phyloP scores from a whole-genome alignment of 495 filamentous ascomycete genomes.

The Xylaria nigripes region DNA sequence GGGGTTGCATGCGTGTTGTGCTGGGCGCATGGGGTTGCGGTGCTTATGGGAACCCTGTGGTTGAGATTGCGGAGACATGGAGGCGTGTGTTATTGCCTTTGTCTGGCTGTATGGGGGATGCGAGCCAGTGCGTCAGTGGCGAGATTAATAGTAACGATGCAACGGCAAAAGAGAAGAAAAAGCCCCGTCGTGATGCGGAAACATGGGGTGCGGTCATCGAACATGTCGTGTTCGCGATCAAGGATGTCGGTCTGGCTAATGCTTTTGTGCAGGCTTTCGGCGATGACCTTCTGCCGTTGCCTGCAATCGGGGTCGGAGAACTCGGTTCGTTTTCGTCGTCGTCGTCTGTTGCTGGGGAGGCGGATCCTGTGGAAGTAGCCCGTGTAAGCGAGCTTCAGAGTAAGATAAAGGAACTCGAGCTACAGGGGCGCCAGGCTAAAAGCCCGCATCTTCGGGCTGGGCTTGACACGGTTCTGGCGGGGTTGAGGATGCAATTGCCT shows the following conservation, averaged over 20 bases:
- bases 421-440: conserved; percentile 18
- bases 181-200: conserved; percentile 4
- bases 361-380: conserved; percentile 11
- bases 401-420: conserved; percentile 24
- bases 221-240: conserved; percentile 43
- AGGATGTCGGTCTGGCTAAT: conserved; percentile 22
- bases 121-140: conserved; percentile 12
- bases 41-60: conserved; percentile 54
- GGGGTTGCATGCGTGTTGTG: conserved; percentile 46
- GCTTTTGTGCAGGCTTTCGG: conserved; percentile 41
- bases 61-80: conserved; percentile 56
- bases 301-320: not conserved
- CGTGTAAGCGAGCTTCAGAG: conserved; percentile 22
- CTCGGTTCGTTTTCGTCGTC: conserved; percentile 7
- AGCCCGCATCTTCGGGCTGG: conserved; percentile 23
- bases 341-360: conserved; percentile 6
- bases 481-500: conserved; percentile 23
- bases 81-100: conserved; percentile 41
- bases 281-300: conserved; percentile 16
- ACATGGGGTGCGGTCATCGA: conserved; percentile 31
- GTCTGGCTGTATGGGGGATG: not conserved
- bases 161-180: not conserved
- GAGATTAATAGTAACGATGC: conserved; percentile 12
- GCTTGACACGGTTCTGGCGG: conserved; percentile 22
- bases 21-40: conserved; percentile 65